Conservation (phyloP, 345 rosid genomes). For the Anacardium occidentale region DNA sequence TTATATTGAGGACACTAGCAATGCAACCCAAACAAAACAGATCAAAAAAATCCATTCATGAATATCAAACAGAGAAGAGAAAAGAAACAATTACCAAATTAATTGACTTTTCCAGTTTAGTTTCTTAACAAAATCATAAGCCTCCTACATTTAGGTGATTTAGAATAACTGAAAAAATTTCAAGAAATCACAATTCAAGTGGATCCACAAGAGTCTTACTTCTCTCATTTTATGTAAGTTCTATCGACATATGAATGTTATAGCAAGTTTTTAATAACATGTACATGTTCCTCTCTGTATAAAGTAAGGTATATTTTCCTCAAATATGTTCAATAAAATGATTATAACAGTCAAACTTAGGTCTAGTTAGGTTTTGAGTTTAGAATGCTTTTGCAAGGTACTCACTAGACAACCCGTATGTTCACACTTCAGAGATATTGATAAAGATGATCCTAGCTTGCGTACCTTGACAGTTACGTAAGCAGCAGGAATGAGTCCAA, state of each 20-base stretch:
- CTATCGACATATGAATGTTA: background rate
- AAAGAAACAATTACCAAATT: no score
- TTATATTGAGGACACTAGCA: no score
- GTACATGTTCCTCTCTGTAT: background rate
- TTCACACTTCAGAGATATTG: background rate
- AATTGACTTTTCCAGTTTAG: no score
- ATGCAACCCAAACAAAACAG: background rate
- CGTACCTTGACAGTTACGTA: constrained; percentile 85
- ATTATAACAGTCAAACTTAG: background rate
- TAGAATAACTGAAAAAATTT: no score
- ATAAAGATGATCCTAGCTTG: background rate
- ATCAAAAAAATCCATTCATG: background rate
- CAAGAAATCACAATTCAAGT: background rate
- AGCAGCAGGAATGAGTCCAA: constrained; percentile 92
- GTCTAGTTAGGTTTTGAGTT: background rate
- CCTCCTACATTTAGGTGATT: no score
- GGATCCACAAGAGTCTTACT: background rate
- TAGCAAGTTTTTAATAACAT: background rate
- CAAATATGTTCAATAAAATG: background rate
- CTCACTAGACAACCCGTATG: background rate
- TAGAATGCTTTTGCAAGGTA: background rate
- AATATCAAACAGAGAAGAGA: no score
- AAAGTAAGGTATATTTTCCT: background rate
- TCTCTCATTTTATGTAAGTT: background rate
- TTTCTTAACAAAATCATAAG: no score